Percentiles rank a stretch among this genome's conserved stretches.
Evolutionary conservation across 2,329 filamentous ascomycete genomes (phyloP).

Genomic region (Clonostachys chloroleuca): DNA sequence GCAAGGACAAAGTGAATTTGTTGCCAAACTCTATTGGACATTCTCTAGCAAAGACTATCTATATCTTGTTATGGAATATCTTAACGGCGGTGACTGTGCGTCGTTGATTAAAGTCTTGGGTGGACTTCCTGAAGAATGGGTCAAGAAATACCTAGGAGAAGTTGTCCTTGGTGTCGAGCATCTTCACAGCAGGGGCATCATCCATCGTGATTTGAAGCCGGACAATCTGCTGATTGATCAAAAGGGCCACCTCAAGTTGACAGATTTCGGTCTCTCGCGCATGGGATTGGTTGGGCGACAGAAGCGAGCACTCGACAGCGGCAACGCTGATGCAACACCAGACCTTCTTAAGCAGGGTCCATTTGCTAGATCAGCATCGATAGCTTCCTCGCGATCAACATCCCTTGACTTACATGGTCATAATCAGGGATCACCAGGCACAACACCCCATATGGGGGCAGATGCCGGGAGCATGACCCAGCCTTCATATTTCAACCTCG

Average conservation of each 20-base stretch:
- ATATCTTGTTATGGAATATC: slow-evolving; percentile 98
- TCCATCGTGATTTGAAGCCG: slow-evolving; percentile 94
- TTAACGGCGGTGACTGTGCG: slow-evolving; percentile 95
- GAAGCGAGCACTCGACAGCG: slow-evolving; percentile 81
- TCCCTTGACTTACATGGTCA: slow-evolving; percentile 83
- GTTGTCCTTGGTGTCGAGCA: slow-evolving; percentile 97
- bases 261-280: slow-evolving; percentile 92
- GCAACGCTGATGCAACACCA: slow-evolving; percentile 75
- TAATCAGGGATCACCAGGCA: slow-evolving; percentile 65
- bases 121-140: slow-evolving; percentile 93
- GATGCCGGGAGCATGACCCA: slow-evolving; percentile 62
- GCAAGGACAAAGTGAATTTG: slow-evolving; percentile 98
- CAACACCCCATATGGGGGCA: slow-evolving; percentile 84
- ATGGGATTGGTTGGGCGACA: slow-evolving; percentile 97
- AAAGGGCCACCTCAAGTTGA: slow-evolving; percentile 93
- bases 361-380: slow-evolving; percentile 79
- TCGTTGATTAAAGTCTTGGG: slow-evolving; percentile 93
- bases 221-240: slow-evolving; percentile 97
- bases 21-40: slow-evolving; percentile 98
- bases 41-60: slow-evolving; percentile 99
- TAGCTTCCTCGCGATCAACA: slow-evolving; percentile 86
- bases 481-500: slow-evolving; percentile 88
- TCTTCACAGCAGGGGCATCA: slow-evolving; percentile 88
- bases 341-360: slow-evolving; percentile 91
- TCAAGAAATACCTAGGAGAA: slow-evolving; percentile 94